A percentile compares a stretch with the other conserved stretches of the same genome.
phyloP scores from a whole-genome alignment of 192 early-diverging fungal species.

The Coemansia erecta region DNA sequence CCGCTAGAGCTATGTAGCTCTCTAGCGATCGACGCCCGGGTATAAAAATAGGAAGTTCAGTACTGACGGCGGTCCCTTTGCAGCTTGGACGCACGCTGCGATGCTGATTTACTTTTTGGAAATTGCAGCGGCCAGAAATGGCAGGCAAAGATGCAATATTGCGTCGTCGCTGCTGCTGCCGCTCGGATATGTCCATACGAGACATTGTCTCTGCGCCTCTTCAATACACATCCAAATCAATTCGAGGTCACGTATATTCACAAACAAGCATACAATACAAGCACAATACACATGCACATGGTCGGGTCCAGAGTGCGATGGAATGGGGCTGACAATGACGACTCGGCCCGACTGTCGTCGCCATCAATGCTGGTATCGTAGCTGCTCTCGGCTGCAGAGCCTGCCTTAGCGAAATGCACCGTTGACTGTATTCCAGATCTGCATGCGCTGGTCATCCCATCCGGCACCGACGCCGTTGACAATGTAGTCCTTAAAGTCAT shows the following conservation, averaged over 20 bases:
- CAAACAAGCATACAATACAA: neutral
- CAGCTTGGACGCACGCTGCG: too few relatives aligned
- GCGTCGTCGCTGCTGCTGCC: too few relatives aligned
- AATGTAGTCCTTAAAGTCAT: slow-evolving; percentile 47
- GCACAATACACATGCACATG: neutral
- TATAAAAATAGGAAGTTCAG: too few relatives aligned
- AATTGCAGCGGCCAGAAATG: too few relatives aligned
- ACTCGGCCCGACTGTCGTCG: neutral
- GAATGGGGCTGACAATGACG: neutral
- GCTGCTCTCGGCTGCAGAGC: too few relatives aligned
- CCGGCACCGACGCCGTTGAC: slow-evolving; percentile 27
- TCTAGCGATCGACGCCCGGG: too few relatives aligned
- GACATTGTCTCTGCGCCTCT: too few relatives aligned
- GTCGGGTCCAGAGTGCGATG: too few relatives aligned
- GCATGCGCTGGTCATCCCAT: slow-evolving; percentile 29
- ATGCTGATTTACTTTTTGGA: too few relatives aligned
- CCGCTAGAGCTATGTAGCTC: too few relatives aligned
- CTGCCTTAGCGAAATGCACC: slow-evolving; percentile 4
- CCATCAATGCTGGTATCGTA: neutral
- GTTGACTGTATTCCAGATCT: slow-evolving; percentile 33
- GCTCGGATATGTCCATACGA: neutral
- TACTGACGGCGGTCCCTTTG: too few relatives aligned
- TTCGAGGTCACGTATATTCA: neutral
- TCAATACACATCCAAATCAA: too few relatives aligned
- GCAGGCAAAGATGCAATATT: neutral